Evolutionary conservation across 225 moss, liverwort and hornwort species (phyloP).

Genomic region (Sphagnum contortum): DNA sequence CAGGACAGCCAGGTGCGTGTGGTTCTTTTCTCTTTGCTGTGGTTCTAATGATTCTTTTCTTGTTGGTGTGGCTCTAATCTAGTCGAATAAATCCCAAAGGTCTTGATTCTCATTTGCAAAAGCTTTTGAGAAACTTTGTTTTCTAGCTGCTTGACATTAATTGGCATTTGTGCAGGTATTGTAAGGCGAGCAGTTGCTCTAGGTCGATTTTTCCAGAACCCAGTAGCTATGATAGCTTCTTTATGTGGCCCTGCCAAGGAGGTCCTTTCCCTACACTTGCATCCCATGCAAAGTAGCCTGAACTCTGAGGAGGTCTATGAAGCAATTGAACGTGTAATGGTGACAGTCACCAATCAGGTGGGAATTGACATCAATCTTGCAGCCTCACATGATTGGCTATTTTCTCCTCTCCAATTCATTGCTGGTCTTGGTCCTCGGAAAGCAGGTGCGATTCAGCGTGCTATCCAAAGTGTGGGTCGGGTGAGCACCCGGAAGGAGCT

Average conservation of each 20-base stretch:
- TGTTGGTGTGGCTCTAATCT: too few relatives aligned
- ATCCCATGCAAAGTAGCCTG: conserved; percentile 72
- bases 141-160: not conserved
- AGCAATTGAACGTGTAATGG: conserved; percentile 78
- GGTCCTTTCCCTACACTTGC: conserved; percentile 74
- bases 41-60: not conserved
- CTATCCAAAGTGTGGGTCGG: conserved; percentile 85
- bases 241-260: conserved; percentile 87
- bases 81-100: too few relatives aligned
- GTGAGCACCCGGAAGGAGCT: conserved; percentile 85
- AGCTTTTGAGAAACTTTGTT: not conserved
- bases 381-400: conserved; percentile 97
- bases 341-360: conserved; percentile 90
- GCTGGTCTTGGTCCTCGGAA: conserved; percentile 93
- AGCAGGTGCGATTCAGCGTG: conserved; percentile 83
- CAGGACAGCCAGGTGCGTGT: conserved; percentile 80
- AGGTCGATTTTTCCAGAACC: conserved; percentile 91
- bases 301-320: conserved; percentile 85
- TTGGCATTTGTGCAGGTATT: conserved; percentile 54
- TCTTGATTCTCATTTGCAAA: too few relatives aligned
- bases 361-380: conserved; percentile 95
- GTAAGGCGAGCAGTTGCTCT: conserved; percentile 96
- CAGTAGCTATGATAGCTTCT: conserved; percentile 84
- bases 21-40: conserved; percentile 2
- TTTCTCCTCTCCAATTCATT: conserved; percentile 82